Evolutionary conservation across 2,329 filamentous ascomycete genomes (phyloP), one percentile per base, ranked within the genome.

Genomic region (Colletotrichum agaves): DNA sequence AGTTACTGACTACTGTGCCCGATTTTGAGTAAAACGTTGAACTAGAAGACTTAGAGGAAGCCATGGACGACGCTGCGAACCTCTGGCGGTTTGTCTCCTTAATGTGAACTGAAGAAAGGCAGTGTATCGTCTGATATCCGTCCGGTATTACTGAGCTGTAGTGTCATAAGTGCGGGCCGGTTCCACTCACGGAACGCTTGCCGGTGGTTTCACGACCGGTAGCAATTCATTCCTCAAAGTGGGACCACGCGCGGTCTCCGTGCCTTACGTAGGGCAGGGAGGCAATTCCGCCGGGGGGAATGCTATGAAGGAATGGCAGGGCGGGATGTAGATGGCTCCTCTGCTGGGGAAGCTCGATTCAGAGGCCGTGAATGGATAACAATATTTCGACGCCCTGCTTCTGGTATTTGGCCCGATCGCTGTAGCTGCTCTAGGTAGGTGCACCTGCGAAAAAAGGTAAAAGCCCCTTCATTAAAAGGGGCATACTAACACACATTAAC

Each of bases 181-280:
- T 33, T n/a, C 27, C 33, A 52, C 15, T 27, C 23, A 52, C 47
- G 27, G 23, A 31, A 31, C 1, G 21, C 15, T 4, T 3, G n/a
- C 47, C 47, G 47, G 47, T 52, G 47, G 15, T 31, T 52, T 52
- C 33, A 15, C 33, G 23, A 31, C 47, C 27, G 47, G 17, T 52
- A 31, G 15, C 33, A 31, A 12, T 31, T 10, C 15, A 17, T 52
- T 35, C 10, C 39, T 55, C 19, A 33, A 53, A 41, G 49, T 55
- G 47, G 47, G 46, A 61, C 56, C 17, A 19, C 12, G 27, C 37
- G 37, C 56, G 46, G 55, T 46, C 33, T n/a, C 41, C n/a, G 17
- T 27, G 1, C 41, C 12, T 15, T 35, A 1, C n/a, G 17, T 15
- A 15, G 47, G 15, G 57, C 33, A 33, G 33, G 50, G 50, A 53